phyloP scores from a whole-genome alignment of 2,329 filamentous ascomycete species.

The Claviceps cyperi region DNA sequence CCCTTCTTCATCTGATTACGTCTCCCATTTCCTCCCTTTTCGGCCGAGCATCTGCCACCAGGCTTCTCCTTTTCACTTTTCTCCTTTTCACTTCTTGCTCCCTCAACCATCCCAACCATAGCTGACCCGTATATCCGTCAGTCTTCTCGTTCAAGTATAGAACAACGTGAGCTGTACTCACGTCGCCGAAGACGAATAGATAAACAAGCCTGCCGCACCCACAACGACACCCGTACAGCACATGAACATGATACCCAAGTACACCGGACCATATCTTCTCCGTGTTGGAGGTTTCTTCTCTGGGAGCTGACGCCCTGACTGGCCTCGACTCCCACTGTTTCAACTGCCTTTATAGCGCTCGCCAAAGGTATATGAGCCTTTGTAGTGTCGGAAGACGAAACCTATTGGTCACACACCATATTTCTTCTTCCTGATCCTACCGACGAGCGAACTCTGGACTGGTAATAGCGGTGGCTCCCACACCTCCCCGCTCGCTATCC shows the following conservation, averaged over 20 bases:
- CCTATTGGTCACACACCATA: background rate
- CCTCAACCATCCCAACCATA: background rate
- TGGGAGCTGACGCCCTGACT: constrained; percentile 26
- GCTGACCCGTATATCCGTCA: background rate
- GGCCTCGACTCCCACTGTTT: background rate
- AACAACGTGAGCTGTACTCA: constrained; percentile 1
- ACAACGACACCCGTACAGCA: constrained; percentile 2
- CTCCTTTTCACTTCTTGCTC: background rate
- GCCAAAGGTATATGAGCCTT: background rate
- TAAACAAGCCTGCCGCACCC: background rate
- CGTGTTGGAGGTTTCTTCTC: constrained; percentile 25
- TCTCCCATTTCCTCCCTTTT: background rate
- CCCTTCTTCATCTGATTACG: background rate
- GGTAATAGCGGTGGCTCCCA: no score
- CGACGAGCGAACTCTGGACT: no score
- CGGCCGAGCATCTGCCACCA: background rate
- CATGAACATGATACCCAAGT: constrained; percentile 26
- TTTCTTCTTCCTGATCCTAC: no score
- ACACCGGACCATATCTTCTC: constrained; percentile 23
- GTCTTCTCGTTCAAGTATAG: background rate
- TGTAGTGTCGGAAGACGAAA: background rate
- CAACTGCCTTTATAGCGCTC: background rate
- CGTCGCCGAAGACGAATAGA: constrained; percentile 2
- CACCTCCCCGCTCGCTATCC: no score
- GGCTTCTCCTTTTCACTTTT: background rate